These are phyloP conservation scores for Berberis thunbergii DNA, from an alignment of 164 flowering plant genomes.

Conservation along the genomic window DNA sequence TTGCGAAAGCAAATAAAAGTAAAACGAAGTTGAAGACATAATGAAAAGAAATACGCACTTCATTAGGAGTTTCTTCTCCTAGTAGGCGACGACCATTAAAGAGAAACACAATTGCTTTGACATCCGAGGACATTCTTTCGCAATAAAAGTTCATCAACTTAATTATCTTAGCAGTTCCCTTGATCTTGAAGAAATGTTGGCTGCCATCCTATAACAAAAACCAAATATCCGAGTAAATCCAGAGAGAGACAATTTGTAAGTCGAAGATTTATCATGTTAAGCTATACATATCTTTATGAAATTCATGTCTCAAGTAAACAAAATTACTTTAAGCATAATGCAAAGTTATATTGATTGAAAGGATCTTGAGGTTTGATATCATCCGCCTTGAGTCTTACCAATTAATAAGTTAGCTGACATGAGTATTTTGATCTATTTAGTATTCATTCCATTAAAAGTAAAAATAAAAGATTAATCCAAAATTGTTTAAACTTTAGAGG, in stretches of 20 bases:
- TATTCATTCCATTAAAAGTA: too few species aligned
- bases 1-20: background rate
- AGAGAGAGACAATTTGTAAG: background rate
- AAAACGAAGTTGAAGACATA: background rate
- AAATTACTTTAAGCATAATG: too few species aligned
- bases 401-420: too few species aligned
- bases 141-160: slow-evolving; percentile 18
- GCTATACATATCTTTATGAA: too few species aligned
- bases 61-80: slow-evolving; percentile 16
- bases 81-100: slow-evolving; percentile 18
- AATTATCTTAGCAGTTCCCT: slow-evolving; percentile 15
- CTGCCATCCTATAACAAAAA: slow-evolving; percentile 11
- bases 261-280: too few species aligned
- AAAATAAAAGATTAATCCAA: too few species aligned
- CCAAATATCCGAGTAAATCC: background rate
- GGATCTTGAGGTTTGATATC: too few species aligned
- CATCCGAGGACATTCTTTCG: slow-evolving; percentile 11
- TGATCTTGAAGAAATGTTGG: slow-evolving; percentile 18
- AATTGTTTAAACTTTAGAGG: too few species aligned
- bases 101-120: slow-evolving; percentile 14
- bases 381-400: too few species aligned
- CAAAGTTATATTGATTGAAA: too few species aligned
- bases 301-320: too few species aligned
- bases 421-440: too few species aligned
- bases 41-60: slow-evolving; percentile 3